phyloP scores from a whole-genome alignment of 768 basidiomycete species.

The Lentinula sp. region DNA sequence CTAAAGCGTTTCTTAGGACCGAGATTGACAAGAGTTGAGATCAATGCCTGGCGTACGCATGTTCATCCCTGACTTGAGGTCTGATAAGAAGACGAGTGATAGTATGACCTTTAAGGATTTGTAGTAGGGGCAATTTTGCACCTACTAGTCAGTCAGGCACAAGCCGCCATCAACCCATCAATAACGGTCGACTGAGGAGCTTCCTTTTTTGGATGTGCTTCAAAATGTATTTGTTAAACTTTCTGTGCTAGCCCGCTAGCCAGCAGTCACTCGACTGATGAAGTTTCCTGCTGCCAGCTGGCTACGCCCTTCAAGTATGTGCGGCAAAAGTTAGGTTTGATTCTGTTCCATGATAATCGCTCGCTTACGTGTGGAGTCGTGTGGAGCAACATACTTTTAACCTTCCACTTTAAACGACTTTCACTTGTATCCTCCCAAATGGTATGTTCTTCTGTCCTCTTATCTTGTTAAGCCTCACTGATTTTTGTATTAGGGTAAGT shows the following conservation, averaged over 20 bases:
- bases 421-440: neutral
- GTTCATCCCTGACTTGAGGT: no score
- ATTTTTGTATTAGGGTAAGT: slow-evolving; percentile 31
- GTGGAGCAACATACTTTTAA: slow-evolving; percentile 25
- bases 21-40: no score
- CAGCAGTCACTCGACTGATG: neutral
- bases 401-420: slow-evolving; percentile 17
- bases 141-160: neutral
- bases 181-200: slow-evolving; percentile 4
- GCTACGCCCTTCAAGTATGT: neutral
- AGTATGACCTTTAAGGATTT: no score
- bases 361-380: slow-evolving; percentile 6
- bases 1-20: no score
- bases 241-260: neutral
- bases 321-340: neutral
- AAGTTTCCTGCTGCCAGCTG: neutral
- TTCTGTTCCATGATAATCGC: slow-evolving; percentile 2
- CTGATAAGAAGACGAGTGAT: no score
- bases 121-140: no score
- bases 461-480: neutral
- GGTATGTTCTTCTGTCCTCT: neutral
- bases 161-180: neutral
- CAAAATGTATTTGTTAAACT: neutral
- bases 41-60: no score
- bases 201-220: neutral